Conservation (phyloP, 805 yeast genomes). For the Kregervanrija fluxuum region DNA sequence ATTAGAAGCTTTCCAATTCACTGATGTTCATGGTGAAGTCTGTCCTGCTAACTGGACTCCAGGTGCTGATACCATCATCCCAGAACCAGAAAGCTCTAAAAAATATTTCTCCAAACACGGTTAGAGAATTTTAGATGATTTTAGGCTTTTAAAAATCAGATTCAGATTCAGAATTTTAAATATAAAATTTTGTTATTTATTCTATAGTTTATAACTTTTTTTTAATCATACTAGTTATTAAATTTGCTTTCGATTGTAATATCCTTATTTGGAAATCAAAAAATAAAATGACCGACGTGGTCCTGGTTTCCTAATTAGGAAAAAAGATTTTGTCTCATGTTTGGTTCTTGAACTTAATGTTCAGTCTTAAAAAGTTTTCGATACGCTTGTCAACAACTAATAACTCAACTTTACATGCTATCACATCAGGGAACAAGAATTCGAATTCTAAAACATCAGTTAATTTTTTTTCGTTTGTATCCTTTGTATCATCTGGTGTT, state of each 20-base stretch:
- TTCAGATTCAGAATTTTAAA: not conserved
- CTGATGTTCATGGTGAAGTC: conserved; percentile 98
- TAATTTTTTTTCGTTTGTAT: not conserved
- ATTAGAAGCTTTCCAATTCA: conserved; percentile 98
- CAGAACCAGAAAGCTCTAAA: conserved; percentile 71
- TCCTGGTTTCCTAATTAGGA: not conserved
- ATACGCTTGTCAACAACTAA: conserved; percentile 13
- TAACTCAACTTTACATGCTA: conserved; percentile 5
- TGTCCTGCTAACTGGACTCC: conserved; percentile 99
- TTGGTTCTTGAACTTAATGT: conserved; percentile 2
- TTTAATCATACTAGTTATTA: not conserved
- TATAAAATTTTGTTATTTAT: not conserved
- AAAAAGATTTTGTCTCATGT: not conserved
- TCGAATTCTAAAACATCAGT: conserved; percentile 1
- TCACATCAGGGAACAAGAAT: too few relatives aligned
- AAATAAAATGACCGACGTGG: too few relatives aligned
- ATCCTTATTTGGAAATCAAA: too few relatives aligned
- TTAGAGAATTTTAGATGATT: conserved; percentile 8
- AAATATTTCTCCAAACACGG: conserved; percentile 59
- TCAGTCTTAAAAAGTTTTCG: conserved; percentile 7
- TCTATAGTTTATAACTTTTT: not conserved
- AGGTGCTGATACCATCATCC: conserved; percentile 90
- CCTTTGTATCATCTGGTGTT: not conserved
- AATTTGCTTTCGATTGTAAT: too few relatives aligned
- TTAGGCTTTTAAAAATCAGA: not conserved